Evolutionary conservation across 1,284 basidiomycete species (phyloP), one percentile per base, ranked within the genome.

Genomic region (Agaricales sp.): DNA sequence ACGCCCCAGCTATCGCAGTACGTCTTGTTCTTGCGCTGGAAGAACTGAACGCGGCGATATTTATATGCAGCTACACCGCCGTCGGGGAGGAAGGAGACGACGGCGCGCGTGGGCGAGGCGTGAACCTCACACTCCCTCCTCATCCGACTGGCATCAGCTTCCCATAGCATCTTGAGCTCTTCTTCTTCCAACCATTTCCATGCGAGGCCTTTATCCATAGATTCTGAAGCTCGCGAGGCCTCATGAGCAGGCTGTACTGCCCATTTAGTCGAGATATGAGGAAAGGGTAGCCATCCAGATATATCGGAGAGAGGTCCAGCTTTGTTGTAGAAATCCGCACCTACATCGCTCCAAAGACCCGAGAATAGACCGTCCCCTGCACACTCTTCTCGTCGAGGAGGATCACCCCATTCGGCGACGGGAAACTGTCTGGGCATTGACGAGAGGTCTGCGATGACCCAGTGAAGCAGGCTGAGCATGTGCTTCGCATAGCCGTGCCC

Each of bases 341-440:
- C 81, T 20, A 84, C 64, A 54, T 84, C 82, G 58, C 79, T 84
- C 62, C 78, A 85, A 3, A 86, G 63, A 8, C 71, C 70, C 1
- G 78, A 80, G 54, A 80, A 76, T 3, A 57, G 52, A 1, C 61
- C 71, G 46, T 67, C 57, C 4, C 63, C 58, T 16, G 55, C 53
- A 53, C 37, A 57, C 51, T 2, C 61, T 50, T 11, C 53, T 50
- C 2, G 44, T 18, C 25, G 1, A 55, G 47, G 18, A 52, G 18
- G 47, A 56, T 3, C 67, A 68, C 12, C 67, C 65, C 4, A 30
- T 6, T 70, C 71, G 70, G 71, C 74, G 0, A 53, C 37, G 3
- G 71, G 73, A 55, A 73, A 73, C 1, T 48, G 38, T 6, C 59
- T 52, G 3, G 66, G 59, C 11, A 62, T 49, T 3, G 53, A 18